phyloP scores from a whole-genome alignment of 768 basidiomycete genomes.

The Phaffia australis region DNA sequence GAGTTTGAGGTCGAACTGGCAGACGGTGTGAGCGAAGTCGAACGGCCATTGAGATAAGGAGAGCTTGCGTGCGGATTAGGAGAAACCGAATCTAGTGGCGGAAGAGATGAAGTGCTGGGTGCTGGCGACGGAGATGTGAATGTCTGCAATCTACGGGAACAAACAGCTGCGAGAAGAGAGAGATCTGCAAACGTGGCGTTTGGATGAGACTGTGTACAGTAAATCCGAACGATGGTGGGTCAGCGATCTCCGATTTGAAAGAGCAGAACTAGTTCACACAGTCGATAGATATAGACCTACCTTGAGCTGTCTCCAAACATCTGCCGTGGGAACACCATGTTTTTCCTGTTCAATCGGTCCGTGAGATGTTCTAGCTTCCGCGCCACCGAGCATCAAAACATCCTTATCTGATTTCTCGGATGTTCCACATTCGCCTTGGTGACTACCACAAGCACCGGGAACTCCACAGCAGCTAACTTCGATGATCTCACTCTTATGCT shows the following conservation, averaged over 20 bases:
- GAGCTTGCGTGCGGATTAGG: background rate
- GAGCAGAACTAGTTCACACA: background rate
- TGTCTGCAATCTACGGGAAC: slow-evolving; percentile 46
- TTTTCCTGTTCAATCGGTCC: slow-evolving; percentile 44
- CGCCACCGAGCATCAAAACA: slow-evolving; percentile 6
- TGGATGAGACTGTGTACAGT: slow-evolving; percentile 54
- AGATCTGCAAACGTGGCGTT: slow-evolving; percentile 78
- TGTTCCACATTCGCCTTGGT: background rate
- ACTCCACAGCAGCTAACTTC: slow-evolving; percentile 18
- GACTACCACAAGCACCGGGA: slow-evolving; percentile 18
- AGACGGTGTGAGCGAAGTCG: background rate
- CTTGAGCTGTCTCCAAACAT: slow-evolving; percentile 24
- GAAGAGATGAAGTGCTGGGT: slow-evolving; percentile 44
- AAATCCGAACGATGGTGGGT: background rate
- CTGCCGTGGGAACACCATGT: slow-evolving; percentile 68
- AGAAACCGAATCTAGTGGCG: slow-evolving; percentile 41
- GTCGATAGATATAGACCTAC: background rate
- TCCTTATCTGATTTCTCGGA: slow-evolving; percentile 1
- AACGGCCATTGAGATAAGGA: slow-evolving; percentile 3
- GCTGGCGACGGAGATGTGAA: slow-evolving; percentile 41
- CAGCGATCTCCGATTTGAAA: background rate
- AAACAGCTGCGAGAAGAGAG: slow-evolving; percentile 73
- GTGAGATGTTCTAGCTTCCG: slow-evolving; percentile 25
- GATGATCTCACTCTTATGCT: slow-evolving; percentile 10
- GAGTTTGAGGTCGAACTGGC: background rate